phyloP scores from a whole-genome alignment of 805 yeast genomes.

The Brettanomyces naardenensis region DNA sequence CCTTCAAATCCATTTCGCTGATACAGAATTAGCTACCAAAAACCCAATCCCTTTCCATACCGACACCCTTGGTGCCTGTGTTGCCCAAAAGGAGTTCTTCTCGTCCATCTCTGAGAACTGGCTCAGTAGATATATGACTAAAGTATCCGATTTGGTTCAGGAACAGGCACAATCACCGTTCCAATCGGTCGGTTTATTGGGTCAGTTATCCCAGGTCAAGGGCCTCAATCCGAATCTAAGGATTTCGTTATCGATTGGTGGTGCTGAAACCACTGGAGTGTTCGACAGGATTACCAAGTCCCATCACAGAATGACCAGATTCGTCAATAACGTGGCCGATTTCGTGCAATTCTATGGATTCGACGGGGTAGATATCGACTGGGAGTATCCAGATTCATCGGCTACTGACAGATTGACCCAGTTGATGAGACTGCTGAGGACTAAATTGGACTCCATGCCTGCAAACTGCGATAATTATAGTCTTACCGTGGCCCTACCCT shows the following conservation, averaged over 20 bases:
- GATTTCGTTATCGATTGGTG: conserved; percentile 75
- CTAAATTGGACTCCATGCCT: not conserved
- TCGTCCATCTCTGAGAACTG: conserved; percentile 2
- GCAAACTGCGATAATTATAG: conserved; percentile 27
- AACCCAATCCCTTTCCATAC: conserved; percentile 12
- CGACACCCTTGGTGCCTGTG: not conserved
- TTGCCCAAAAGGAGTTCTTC: not conserved
- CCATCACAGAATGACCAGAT: conserved; percentile 27
- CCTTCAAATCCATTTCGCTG: conserved; percentile 43
- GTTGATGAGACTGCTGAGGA: conserved; percentile 6
- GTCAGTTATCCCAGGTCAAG: conserved; percentile 24
- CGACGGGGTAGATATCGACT: conserved; percentile 90
- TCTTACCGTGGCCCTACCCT: conserved; percentile 74
- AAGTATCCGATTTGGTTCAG: not conserved
- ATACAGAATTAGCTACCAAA: conserved; percentile 58
- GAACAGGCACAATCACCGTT: not conserved
- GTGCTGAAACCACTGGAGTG: conserved; percentile 45
- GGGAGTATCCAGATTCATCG: conserved; percentile 70
- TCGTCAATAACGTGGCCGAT: conserved; percentile 41
- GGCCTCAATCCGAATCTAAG: conserved; percentile 32
- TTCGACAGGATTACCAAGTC: conserved; percentile 27
- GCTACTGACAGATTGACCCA: conserved; percentile 32
- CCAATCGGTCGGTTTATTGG: conserved; percentile 19
- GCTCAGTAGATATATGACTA: conserved; percentile 2
- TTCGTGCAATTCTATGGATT: conserved; percentile 51